Evolutionary conservation across 108 stramenopile genomes (phyloP), one percentile per base, ranked within the genome.

Genomic region (Pseudonitzschia multistriata): DNA sequence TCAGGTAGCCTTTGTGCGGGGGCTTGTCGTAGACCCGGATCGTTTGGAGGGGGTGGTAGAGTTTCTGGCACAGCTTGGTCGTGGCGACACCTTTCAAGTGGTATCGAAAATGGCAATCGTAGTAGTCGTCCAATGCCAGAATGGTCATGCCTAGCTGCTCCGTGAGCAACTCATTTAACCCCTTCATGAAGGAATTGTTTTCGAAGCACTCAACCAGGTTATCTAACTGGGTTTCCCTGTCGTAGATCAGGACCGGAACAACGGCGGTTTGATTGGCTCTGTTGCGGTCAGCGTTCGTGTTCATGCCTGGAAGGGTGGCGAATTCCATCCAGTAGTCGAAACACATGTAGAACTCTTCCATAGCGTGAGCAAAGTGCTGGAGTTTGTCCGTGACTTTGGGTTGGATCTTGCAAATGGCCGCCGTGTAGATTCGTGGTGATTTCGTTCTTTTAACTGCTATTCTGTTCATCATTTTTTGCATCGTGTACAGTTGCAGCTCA

Each of bases 311-410:
- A 14, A 0, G 21, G 0, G 29, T 55, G 6, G 0, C 29, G 29
- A 14, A n/a, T 25, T 55, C 54, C 0, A 62, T 36, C 61, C 61
- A 62, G 15, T 62, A 39, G 33, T 62, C 61, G 15, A 62, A 37
- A 39, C 61, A 62, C 34, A 21, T 62, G 30, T 35, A 62, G 22
- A 62, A 36, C 33, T 62, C 35, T 36, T 62, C 61, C 61, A 62
- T 62, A 29, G 61, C 36, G 33, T 62, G 61, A 29, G 34, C 61
- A 62, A 62, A 62, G 15, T 62, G 61, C 34, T 36, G 61, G 6
- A 62, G 34, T 21, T 35, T 35, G 7, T 37, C 33, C 24, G 61
- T 35, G n/a, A 62, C 34, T 19, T 8, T 17, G 0, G 61, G 33
- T 27, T 25, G 54, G 8, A 55, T 25, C 29, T 27, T 21, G 29